phyloP scores from a whole-genome alignment of 2,329 filamentous ascomycete genomes.

The Cryphonectria parasitica region DNA sequence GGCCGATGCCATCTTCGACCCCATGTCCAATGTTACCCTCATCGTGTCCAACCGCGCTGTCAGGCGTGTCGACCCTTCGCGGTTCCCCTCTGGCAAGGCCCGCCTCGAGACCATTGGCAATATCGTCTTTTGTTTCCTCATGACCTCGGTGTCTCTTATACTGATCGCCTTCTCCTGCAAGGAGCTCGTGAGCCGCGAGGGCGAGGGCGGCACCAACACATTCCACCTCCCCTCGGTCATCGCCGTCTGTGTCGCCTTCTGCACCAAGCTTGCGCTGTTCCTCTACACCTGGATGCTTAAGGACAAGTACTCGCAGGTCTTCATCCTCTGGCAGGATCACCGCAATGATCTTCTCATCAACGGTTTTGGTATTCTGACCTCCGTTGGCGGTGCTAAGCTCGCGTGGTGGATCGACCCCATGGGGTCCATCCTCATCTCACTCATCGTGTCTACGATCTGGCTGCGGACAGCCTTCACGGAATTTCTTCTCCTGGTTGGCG shows the following conservation, averaged over 20 bases:
- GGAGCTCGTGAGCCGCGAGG: conserved; percentile 62
- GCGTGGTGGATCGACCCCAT: conserved; percentile 94
- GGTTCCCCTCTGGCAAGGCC: conserved; percentile 90
- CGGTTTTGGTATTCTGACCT: conserved; percentile 87
- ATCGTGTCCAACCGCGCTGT: conserved; percentile 89
- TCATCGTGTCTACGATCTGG: conserved; percentile 81
- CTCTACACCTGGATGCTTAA: conserved; percentile 91
- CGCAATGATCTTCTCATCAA: conserved; percentile 98
- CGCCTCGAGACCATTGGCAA: conserved; percentile 95
- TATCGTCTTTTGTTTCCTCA: conserved; percentile 94
- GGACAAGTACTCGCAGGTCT: conserved; percentile 88
- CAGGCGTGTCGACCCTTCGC: conserved; percentile 79
- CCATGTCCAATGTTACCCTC: conserved; percentile 83
- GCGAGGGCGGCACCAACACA: conserved; percentile 55
- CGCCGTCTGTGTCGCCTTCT: conserved; percentile 81
- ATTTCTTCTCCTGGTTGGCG: conserved; percentile 89
- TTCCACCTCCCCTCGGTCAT: conserved; percentile 86
- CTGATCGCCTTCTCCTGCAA: conserved; percentile 85
- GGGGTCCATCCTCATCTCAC: conserved; percentile 83
- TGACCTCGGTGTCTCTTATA: conserved; percentile 89
- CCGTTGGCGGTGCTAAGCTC: conserved; percentile 86
- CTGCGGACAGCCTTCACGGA: conserved; percentile 82
- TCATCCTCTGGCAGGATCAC: conserved; percentile 95
- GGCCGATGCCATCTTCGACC: conserved; percentile 95
- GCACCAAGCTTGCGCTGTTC: conserved; percentile 82